These are phyloP conservation scores for Domatiomyces globalis DNA, from an alignment of 2,329 filamentous ascomycete species.

Conservation along the genomic window DNA sequence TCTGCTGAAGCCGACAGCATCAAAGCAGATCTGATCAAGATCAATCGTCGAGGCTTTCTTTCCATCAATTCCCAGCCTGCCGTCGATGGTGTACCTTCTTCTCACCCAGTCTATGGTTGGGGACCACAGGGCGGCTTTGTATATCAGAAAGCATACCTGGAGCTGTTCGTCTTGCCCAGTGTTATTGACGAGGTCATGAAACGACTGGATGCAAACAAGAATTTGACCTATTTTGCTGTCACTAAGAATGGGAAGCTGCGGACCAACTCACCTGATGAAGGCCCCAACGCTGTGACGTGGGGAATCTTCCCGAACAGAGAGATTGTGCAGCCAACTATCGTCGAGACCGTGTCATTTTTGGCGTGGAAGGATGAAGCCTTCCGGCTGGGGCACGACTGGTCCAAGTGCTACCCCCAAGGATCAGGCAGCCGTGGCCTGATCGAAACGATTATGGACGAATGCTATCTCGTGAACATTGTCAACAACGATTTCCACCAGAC, in stretches of 20 bases:
- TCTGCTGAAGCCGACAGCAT: slow-evolving; percentile 69
- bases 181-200: slow-evolving; percentile 62
- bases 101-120: slow-evolving; percentile 80
- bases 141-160: slow-evolving; percentile 95
- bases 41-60: slow-evolving; percentile 76
- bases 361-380: slow-evolving; percentile 99
- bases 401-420: slow-evolving; percentile 66
- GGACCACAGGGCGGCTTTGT: slow-evolving; percentile 90
- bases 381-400: slow-evolving; percentile 83
- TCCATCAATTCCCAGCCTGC: slow-evolving; percentile 97
- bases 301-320: slow-evolving; percentile 98
- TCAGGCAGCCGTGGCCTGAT: slow-evolving; percentile 70
- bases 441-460: slow-evolving; percentile 69
- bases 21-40: slow-evolving; percentile 57
- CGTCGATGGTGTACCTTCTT: slow-evolving; percentile 79
- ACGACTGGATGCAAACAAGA: slow-evolving; percentile 61
- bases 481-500: slow-evolving; percentile 94
- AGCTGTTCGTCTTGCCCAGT: slow-evolving; percentile 71
- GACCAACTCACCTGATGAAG: slow-evolving; percentile 72
- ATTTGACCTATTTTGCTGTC: slow-evolving; percentile 89
- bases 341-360: slow-evolving; percentile 92
- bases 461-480: slow-evolving; percentile 93
- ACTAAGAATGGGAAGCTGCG: slow-evolving; percentile 67
- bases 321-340: slow-evolving; percentile 99
- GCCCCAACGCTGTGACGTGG: slow-evolving; percentile 97